Evolutionary conservation across 2,329 filamentous ascomycete genomes (phyloP), one percentile per base, ranked within the genome.

Genomic region (Calonectria naviculata): DNA sequence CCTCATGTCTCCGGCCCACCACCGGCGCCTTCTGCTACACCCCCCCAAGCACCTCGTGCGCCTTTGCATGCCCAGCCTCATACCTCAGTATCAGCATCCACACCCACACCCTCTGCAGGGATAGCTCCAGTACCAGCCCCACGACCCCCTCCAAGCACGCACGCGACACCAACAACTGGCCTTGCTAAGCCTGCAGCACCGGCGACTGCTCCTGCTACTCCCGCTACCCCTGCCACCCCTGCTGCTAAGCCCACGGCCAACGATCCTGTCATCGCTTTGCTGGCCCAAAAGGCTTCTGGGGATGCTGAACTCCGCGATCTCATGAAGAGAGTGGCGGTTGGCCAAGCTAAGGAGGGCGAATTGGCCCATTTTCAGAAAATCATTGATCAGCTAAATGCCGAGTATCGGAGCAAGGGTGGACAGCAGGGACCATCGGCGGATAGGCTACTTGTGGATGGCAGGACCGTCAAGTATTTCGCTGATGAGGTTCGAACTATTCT

Each of bases 311-410:
- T 97, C 12, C 92, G 95, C 68, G 91, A 93, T 41, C 85, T 97
- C 0, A 97, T 97, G 94, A 94, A 94, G 80, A 90, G 94, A 65
- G 94, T 97, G 0, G 94, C 94, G 0, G 91, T 92, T 31, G 94
- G 94, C 1, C 89, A 92, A 75, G 94, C 94, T 0, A 91, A 89
- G 15, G 89, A 90, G 42, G 89, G 91, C 17, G 93, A 97, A 80
- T 84, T 97, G 15, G 90, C 91, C 56, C 90, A 92, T 72, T 97
- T 97, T 76, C 94, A 97, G 80, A 88, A 88, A 60, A 94, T 97
- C 47, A 97, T 97, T 72, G 93, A 95, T 77, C 91, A 95, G 79
- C 89, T 97, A 68, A 95, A 93, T 2, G 82, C 82, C 0, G 89
- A 91, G 71, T 89, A 89, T 75, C 88, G 87, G 75, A 86, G 84